These are phyloP conservation scores for Aurifilum marmelostoma DNA, from an alignment of 2,329 filamentous ascomycete species.

Conservation along the genomic window DNA sequence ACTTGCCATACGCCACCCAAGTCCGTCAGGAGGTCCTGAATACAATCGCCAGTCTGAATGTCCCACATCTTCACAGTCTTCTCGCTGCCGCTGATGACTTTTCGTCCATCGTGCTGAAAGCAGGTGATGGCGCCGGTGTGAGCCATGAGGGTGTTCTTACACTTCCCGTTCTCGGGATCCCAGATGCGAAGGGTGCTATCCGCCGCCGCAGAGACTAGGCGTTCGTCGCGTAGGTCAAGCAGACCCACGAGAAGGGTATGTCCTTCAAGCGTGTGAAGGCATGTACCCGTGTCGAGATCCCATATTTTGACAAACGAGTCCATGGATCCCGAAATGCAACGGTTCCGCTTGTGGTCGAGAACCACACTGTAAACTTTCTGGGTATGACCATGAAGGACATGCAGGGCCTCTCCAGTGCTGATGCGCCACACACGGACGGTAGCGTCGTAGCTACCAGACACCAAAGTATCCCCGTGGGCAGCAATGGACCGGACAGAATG, in stretches of 20 bases:
- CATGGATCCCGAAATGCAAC: constrained; percentile 98
- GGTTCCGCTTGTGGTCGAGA: constrained; percentile 85
- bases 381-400: constrained; percentile 82
- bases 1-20: constrained; percentile 99
- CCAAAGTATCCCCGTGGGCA: constrained; percentile 91
- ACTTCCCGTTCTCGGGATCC: constrained; percentile 92
- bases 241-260: constrained; percentile 91
- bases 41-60: constrained; percentile 85
- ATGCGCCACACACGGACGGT: constrained; percentile 97
- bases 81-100: constrained; percentile 95
- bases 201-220: constrained; percentile 90
- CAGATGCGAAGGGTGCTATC: constrained; percentile 95
- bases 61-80: constrained; percentile 99
- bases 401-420: constrained; percentile 86
- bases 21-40: constrained; percentile 90
- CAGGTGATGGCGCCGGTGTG: constrained; percentile 98
- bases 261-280: constrained; percentile 88
- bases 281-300: constrained; percentile 84
- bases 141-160: constrained; percentile 85
- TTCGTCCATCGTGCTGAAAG: constrained; percentile 96
- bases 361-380: constrained; percentile 98
- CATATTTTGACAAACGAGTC: constrained; percentile 98
- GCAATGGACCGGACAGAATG: constrained; percentile 97
- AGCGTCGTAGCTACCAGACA: constrained; percentile 95
- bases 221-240: constrained; percentile 84